Percentiles rank a stretch among this genome's conserved stretches.
phyloP scores from a whole-genome alignment of 306 rosid species.

The Begonia loranthoides region DNA sequence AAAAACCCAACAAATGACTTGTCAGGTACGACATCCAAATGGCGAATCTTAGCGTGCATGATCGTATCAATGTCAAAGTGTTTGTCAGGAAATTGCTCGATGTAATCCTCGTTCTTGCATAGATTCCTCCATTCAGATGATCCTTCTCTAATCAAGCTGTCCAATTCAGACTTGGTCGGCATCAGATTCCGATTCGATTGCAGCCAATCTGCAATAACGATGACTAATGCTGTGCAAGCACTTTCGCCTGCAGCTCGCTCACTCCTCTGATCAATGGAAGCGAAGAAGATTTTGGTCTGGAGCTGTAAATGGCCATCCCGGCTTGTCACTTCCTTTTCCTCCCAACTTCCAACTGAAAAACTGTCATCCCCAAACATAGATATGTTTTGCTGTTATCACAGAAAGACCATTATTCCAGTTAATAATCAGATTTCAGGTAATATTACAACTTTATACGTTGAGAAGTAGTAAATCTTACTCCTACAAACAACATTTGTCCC shows the following conservation, averaged over 20 bases:
- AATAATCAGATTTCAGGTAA: neutral
- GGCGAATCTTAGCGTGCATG: constrained; percentile 19
- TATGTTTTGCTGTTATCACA: constrained; percentile 8
- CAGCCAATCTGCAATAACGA: constrained; percentile 26
- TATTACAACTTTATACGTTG: too few species aligned
- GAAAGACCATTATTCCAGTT: neutral
- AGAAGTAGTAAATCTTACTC: too few species aligned
- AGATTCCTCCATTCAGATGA: constrained; percentile 28
- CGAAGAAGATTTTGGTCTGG: constrained; percentile 19
- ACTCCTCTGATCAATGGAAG: constrained; percentile 30
- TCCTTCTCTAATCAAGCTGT: constrained; percentile 27
- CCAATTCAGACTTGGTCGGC: constrained; percentile 23
- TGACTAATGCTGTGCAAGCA: constrained; percentile 29
- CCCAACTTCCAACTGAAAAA: constrained; percentile 26
- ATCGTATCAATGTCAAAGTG: constrained; percentile 31
- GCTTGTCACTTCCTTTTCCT: constrained; percentile 20
- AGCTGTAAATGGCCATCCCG: constrained; percentile 24
- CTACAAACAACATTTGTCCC: too few species aligned
- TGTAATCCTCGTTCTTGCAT: constrained; percentile 14
- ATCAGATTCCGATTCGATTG: constrained; percentile 19
- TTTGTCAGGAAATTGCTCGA: constrained; percentile 21
- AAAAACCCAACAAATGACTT: constrained; percentile 27
- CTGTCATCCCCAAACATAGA: constrained; percentile 24
- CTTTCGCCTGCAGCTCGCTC: constrained; percentile 32
- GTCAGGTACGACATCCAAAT: constrained; percentile 12